Evolutionary conservation across 2,329 filamentous ascomycete species (phyloP).

Genomic region (Ceratocystis cacaofunesta): DNA sequence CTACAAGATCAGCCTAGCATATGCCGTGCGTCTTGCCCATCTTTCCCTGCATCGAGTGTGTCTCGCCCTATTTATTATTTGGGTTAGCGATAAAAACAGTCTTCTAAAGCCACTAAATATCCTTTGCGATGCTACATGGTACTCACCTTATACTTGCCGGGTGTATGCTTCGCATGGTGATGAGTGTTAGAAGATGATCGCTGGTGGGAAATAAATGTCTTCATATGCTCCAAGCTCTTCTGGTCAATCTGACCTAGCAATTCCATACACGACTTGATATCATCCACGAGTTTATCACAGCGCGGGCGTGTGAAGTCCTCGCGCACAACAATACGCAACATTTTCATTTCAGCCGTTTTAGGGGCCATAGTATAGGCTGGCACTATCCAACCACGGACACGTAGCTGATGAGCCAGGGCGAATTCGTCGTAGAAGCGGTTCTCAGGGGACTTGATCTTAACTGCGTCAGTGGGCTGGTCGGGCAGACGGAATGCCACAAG

Average conservation of each 20-base stretch:
- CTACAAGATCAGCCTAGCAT: conserved; percentile 39
- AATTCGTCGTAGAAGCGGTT: conserved; percentile 59
- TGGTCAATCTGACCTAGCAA: conserved; percentile 61
- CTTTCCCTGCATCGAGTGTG: conserved; percentile 79
- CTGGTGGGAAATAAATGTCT: conserved; percentile 48
- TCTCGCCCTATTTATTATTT: conserved; percentile 42
- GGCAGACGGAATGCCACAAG: conserved; percentile 77
- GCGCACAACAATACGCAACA: conserved; percentile 81
- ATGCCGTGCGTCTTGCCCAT: conserved; percentile 78
- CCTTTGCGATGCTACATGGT: not conserved
- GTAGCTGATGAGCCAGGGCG: conserved; percentile 67
- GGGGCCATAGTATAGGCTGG: conserved; percentile 97
- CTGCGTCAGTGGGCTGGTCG: conserved; percentile 32
- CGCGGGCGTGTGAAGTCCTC: conserved; percentile 78
- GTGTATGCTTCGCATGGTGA: conserved; percentile 40
- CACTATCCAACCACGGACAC: conserved; percentile 80
- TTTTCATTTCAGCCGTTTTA: conserved; percentile 66
- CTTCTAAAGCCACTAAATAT: not conserved
- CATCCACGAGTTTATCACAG: conserved; percentile 62
- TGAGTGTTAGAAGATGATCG: conserved; percentile 31
- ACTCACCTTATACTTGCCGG: conserved; percentile 36
- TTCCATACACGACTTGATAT: conserved; percentile 63
- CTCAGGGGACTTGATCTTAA: conserved; percentile 24
- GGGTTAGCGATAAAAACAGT: not conserved
- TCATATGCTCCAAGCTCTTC: conserved; percentile 53